Conservation (phyloP, 148 eudicot species). For the Mesembryanthemum crystallinum region DNA sequence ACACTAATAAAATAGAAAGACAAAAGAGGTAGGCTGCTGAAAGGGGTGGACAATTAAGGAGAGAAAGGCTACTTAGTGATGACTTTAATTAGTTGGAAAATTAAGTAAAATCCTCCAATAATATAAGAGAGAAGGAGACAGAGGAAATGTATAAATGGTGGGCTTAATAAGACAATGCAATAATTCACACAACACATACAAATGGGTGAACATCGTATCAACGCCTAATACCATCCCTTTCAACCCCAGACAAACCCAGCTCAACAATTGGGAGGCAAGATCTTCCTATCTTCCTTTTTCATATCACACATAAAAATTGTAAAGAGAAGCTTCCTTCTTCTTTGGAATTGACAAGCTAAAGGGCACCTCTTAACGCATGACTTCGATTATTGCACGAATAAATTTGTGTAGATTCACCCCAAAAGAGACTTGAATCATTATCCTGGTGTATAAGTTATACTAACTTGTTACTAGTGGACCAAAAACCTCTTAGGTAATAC, state of each 20-base stretch:
- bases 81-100: slow-evolving; percentile 29
- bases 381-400: too few species aligned
- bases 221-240: slow-evolving; percentile 26
- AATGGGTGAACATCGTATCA: slow-evolving; percentile 28
- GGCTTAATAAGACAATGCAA: slow-evolving; percentile 27
- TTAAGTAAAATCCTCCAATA: slow-evolving; percentile 13
- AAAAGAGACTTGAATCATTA: too few species aligned
- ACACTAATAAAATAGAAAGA: not conserved
- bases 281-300: slow-evolving; percentile 13
- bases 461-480: too few species aligned
- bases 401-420: too few species aligned
- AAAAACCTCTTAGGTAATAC: too few species aligned
- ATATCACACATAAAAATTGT: not conserved
- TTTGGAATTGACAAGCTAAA: too few species aligned
- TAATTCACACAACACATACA: slow-evolving; percentile 1
- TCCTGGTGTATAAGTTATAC: too few species aligned
- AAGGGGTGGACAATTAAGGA: not conserved
- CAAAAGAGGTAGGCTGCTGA: slow-evolving; percentile 27
- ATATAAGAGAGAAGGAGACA: slow-evolving; percentile 13
- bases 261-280: slow-evolving; percentile 19
- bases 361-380: too few species aligned
- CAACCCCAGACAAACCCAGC: slow-evolving; percentile 29
- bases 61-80: slow-evolving; percentile 5
- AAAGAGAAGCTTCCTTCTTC: too few species aligned
- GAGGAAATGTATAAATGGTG: slow-evolving; percentile 21